A percentile compares a stretch with the other conserved stretches of the same genome.
Evolutionary conservation across 805 yeast species (phyloP).

Genomic region (Priceomyces carsonii): DNA sequence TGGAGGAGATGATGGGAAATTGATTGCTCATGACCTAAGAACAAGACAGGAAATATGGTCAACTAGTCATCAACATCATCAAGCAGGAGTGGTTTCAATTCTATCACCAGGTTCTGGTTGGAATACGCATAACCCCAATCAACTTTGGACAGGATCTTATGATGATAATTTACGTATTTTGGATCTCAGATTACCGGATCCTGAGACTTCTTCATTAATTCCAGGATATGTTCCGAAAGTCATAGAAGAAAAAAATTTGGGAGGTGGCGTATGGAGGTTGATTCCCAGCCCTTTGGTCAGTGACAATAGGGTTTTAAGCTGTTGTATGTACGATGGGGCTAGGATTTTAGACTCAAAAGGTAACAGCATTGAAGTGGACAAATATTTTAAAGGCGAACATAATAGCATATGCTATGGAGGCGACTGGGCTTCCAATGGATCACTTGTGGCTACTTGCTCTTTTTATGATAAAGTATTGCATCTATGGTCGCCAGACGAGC

Average conservation of each 20-base stretch:
- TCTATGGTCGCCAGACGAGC: conserved; percentile 52
- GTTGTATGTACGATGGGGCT: conserved; percentile 97
- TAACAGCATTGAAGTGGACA: conserved; percentile 27
- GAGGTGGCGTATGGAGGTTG: conserved; percentile 96
- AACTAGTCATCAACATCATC: conserved; percentile 60
- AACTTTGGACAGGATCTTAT: conserved; percentile 85
- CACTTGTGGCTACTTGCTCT: conserved; percentile 74
- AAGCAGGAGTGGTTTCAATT: conserved; percentile 89
- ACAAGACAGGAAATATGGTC: conserved; percentile 40
- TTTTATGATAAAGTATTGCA: conserved; percentile 87
- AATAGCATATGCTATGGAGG: conserved; percentile 96
- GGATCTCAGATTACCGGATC: conserved; percentile 62
- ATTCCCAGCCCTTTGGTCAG: conserved; percentile 53
- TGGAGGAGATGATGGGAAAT: conserved; percentile 87
- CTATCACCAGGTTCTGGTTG: conserved; percentile 48
- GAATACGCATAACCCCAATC: conserved; percentile 44
- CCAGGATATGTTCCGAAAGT: conserved; percentile 56
- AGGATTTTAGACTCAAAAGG: conserved; percentile 47
- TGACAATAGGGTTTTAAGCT: conserved; percentile 59
- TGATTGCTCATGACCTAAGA: conserved; percentile 71
- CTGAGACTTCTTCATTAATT: conserved; percentile 31
- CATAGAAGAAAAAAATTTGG: conserved; percentile 50
- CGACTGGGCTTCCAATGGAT: conserved; percentile 65
- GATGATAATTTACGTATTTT: conserved; percentile 75
- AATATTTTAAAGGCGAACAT: conserved; percentile 66